Evolutionary conservation across 2,329 filamentous ascomycete species (phyloP).

Genomic region (Alternaria ethzedia): DNA sequence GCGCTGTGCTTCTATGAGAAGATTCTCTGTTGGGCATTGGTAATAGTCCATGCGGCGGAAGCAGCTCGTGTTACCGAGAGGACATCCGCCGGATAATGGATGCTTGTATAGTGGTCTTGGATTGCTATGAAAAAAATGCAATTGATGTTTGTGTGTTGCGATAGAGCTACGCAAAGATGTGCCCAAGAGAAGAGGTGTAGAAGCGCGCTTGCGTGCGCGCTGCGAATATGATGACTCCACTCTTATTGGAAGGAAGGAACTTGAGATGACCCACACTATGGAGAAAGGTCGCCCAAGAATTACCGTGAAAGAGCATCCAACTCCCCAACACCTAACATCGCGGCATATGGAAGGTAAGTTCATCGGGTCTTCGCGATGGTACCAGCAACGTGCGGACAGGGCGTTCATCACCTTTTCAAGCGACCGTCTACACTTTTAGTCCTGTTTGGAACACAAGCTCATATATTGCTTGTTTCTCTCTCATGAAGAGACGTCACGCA

Average conservation of each 20-base stretch:
- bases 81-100: background rate
- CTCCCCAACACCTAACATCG: background rate
- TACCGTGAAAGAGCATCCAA: background rate
- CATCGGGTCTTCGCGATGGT: background rate
- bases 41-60: slow-evolving; percentile 33
- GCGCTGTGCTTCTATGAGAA: slow-evolving; percentile 25
- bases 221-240: background rate
- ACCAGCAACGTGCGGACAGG: background rate
- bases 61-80: background rate
- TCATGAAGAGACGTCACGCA: too few species aligned
- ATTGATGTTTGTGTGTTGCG: background rate
- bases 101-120: background rate
- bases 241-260: background rate
- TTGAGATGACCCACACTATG: background rate
- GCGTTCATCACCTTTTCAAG: background rate
- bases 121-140: background rate
- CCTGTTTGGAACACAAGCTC: background rate
- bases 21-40: slow-evolving; percentile 19
- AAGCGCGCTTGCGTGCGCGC: background rate
- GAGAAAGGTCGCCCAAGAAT: background rate
- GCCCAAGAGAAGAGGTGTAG: background rate
- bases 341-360: background rate
- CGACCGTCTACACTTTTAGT: background rate
- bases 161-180: background rate
- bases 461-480: too few species aligned